Percentiles rank a stretch among this genome's conserved stretches.
phyloP scores from a whole-genome alignment of 108 stramenopile species.

The Schizochytrium sp. region DNA sequence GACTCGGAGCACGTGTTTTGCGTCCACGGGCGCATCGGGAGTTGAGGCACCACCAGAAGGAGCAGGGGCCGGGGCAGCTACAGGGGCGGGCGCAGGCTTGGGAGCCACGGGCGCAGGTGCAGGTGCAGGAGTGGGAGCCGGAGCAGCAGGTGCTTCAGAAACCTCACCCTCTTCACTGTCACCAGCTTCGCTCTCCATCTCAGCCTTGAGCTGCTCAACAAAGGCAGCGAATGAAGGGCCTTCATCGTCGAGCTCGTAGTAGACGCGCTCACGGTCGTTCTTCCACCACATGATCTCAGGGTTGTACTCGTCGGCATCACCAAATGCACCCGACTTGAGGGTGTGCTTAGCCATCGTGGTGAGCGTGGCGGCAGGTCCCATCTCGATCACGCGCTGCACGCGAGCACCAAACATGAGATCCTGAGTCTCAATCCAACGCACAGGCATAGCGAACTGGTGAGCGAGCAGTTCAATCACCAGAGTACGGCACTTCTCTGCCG shows the following conservation, averaged over 20 bases:
- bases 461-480: conserved; percentile 63
- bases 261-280: conserved; percentile 30
- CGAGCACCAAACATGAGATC: conserved; percentile 24
- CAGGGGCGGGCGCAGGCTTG: neutral
- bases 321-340: conserved; percentile 26
- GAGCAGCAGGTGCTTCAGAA: neutral
- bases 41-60: neutral
- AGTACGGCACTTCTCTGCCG: conserved; percentile 19
- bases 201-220: neutral
- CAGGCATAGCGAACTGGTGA: conserved; percentile 64
- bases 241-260: conserved; percentile 19
- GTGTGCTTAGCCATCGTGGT: conserved; percentile 62
- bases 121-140: neutral
- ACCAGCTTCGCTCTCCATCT: no score
- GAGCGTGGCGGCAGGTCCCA: conserved; percentile 61
- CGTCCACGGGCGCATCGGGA: conserved; percentile 8
- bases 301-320: conserved; percentile 19
- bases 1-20: conserved; percentile 50
- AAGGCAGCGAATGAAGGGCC: neutral
- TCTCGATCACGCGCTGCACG: conserved; percentile 31
- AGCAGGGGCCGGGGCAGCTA: conserved; percentile 14
- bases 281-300: conserved; percentile 3
- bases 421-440: conserved; percentile 64
- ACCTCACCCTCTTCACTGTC: neutral
- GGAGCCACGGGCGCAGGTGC: conserved; percentile 39